Evolutionary conservation across 345 rosid genomes (phyloP), one percentile per base, ranked within the genome.

Genomic region (Viola odorata): DNA sequence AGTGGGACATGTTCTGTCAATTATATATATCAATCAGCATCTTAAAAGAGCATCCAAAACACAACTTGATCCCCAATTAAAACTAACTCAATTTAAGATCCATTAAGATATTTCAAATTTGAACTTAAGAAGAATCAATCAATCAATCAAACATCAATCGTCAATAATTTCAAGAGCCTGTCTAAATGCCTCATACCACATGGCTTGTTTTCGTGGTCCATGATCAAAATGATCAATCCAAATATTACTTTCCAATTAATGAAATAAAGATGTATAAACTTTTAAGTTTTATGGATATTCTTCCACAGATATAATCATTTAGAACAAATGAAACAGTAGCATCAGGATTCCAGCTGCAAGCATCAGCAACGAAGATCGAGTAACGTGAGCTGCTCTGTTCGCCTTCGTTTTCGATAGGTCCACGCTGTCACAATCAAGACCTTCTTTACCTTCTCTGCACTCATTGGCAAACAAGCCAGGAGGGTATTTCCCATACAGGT

Each of bases 401-500:
- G 44, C 32, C 32, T 23, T 23, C 32, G 32, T 23, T 16, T 50
- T 45, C 4, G 62, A 61, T 12, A 60, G 16, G 16, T 6, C 14
- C 10, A 13, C 45, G 37, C 63, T n/a, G 5, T 60, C 37, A 69
- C 97, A 87, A 4, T 61, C 76, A 3, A 91, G 89, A 11, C 96
- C 96, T 0, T 80, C 40, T 63, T 80, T 75, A 23, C 74, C 87
- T 67, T 78, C 88, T 37, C 62, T 75, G 71, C 92, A 87, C 63
- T 77, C 71, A 9, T 79, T 82, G 61, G 97, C 79, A 37, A 91
- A 91, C 45, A 91, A 77, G 39, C 97, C 97, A 0, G 89, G 92
- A 11, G 96, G 96, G 67, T 84, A 87, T 63, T 78, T 89, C 1
- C 97, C 92, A 6, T 79, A 78, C 53, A 84, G 72, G 68, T 91